Evolutionary conservation across 2,329 filamentous ascomycete genomes (phyloP).

Genomic region (Botryotinia globosa): DNA sequence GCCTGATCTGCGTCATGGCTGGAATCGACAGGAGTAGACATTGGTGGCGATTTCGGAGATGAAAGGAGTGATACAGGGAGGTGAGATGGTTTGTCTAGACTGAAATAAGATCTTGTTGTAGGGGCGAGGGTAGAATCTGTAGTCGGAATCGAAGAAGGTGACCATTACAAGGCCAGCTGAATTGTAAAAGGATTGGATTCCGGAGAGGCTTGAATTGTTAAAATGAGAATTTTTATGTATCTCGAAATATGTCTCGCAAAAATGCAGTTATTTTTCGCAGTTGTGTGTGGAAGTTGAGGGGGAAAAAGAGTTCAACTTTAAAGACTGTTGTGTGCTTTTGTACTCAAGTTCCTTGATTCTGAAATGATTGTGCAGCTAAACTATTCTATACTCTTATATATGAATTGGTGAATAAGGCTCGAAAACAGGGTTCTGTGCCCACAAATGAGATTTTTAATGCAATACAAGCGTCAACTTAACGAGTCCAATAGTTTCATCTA

Average conservation of each 20-base stretch:
- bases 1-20: neutral
- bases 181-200: too few species aligned
- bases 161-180: neutral
- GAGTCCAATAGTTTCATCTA: neutral
- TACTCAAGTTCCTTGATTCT: neutral
- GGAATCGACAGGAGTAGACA: neutral
- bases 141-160: neutral
- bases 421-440: too few species aligned
- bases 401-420: neutral
- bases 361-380: neutral
- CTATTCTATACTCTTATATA: neutral
- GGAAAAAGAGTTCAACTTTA: neutral
- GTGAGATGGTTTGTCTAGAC: neutral
- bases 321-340: neutral
- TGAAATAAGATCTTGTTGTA: neutral
- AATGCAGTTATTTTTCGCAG: neutral
- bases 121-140: neutral
- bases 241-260: rapidly evolving
- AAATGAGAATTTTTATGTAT: neutral
- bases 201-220: neutral
- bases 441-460: neutral
- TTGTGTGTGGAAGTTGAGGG: neutral
- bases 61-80: neutral
- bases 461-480: neutral
- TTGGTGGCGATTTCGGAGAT: neutral